phyloP scores from a whole-genome alignment of 768 basidiomycete species.

The Lentinula sp. region DNA sequence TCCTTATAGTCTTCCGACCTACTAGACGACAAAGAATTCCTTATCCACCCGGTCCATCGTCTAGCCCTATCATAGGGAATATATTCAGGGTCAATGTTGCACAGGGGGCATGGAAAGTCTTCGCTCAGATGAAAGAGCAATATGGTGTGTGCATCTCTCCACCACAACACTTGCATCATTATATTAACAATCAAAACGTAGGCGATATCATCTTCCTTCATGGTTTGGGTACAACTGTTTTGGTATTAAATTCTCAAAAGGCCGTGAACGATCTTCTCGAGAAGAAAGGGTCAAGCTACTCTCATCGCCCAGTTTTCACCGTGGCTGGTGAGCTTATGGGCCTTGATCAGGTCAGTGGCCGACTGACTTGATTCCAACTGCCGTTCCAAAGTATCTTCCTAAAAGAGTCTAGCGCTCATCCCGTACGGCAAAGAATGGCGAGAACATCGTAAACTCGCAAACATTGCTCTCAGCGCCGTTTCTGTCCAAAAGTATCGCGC shows the following conservation, averaged over 20 bases:
- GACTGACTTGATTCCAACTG: neutral
- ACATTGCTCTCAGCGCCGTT: constrained; percentile 19
- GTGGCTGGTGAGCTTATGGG: constrained; percentile 1
- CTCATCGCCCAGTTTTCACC: constrained; percentile 20
- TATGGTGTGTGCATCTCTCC: neutral
- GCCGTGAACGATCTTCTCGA: constrained; percentile 22
- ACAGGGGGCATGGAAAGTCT: neutral
- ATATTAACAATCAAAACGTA: neutral
- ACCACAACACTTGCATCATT: too few species aligned
- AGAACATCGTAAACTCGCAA: constrained; percentile 20
- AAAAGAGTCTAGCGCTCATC: constrained; percentile 7
- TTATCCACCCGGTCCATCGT: constrained; percentile 4
- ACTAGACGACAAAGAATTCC: neutral
- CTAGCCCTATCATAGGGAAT: constrained; percentile 1
- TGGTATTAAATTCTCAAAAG: constrained; percentile 15
- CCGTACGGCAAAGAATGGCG: constrained; percentile 18
- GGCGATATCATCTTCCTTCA: neutral
- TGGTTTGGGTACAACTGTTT: neutral
- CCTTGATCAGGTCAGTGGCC: neutral
- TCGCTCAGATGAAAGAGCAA: neutral
- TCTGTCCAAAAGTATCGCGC: constrained; percentile 25
- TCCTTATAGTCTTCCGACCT: neutral
- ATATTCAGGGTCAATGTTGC: neutral
- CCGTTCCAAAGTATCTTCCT: neutral
- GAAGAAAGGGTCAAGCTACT: constrained; percentile 18